A percentile compares a stretch with the other conserved stretches of the same genome.
Conservation (phyloP, 768 basidiomycete species). For the Kwoniella mangroviensis region DNA sequence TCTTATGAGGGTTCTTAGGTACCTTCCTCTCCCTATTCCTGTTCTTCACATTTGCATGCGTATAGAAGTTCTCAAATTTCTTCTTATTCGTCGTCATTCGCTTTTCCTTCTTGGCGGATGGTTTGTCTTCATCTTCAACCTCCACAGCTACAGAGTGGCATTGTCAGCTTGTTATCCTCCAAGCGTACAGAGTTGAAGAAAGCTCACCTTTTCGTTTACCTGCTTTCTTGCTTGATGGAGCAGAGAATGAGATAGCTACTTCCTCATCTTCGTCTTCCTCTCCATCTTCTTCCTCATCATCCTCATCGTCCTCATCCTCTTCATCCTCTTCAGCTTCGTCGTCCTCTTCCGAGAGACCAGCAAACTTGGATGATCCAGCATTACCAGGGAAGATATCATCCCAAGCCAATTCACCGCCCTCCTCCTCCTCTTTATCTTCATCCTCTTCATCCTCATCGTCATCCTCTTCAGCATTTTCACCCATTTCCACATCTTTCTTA, state of each 20-base stretch:
- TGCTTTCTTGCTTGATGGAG: constrained; percentile 36
- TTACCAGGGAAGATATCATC: constrained; percentile 77
- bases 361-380: constrained; percentile 59
- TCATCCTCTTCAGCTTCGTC: constrained; percentile 56
- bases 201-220: constrained; percentile 44
- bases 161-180: neutral
- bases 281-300: constrained; percentile 48
- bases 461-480: constrained; percentile 41
- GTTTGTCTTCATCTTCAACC: constrained; percentile 61
- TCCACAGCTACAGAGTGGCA: constrained; percentile 37
- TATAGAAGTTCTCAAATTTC: constrained; percentile 88
- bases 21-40: constrained; percentile 54
- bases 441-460: constrained; percentile 59
- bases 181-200: neutral
- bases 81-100: constrained; percentile 97
- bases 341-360: constrained; percentile 40
- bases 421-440: constrained; percentile 56
- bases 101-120: constrained; percentile 64
- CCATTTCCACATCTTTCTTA: constrained; percentile 53
- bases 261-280: constrained; percentile 50
- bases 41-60: constrained; percentile 62
- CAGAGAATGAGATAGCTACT: constrained; percentile 28
- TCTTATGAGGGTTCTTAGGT: constrained; percentile 39
- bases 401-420: constrained; percentile 68
- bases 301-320: constrained; percentile 34